Percentiles rank a stretch among this genome's conserved stretches.
phyloP scores from a whole-genome alignment of 768 basidiomycete species.

The Naganishia friedmannii region DNA sequence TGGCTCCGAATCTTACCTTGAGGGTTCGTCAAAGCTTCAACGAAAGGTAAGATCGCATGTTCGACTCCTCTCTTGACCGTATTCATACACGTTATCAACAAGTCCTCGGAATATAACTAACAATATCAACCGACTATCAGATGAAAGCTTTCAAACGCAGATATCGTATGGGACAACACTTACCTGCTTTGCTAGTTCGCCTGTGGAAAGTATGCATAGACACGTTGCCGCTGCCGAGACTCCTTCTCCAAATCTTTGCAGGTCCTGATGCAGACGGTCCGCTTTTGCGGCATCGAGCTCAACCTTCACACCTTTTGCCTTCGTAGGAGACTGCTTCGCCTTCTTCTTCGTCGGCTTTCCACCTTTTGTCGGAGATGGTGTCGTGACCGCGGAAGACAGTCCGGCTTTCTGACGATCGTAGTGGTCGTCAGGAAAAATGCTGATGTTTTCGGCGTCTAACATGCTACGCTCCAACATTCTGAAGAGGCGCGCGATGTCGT shows the following conservation, averaged over 20 bases:
- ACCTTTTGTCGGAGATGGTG: conserved; percentile 25
- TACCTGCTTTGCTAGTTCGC: conserved; percentile 82
- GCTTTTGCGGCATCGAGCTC: conserved; percentile 36
- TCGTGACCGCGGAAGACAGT: not conserved
- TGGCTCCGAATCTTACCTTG: not conserved
- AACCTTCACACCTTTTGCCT: conserved; percentile 47
- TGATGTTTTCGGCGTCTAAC: conserved; percentile 69
- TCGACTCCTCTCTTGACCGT: conserved; percentile 76
- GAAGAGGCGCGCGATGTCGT: conserved; percentile 63
- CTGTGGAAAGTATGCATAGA: conserved; percentile 71
- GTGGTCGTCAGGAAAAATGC: conserved; percentile 64
- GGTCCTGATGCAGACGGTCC: conserved; percentile 55
- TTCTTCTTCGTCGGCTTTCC: conserved; percentile 36
- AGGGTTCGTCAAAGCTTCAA: conserved; percentile 59
- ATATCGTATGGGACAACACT: conserved; percentile 32
- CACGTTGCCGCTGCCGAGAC: conserved; percentile 80
- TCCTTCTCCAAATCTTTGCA: conserved; percentile 60
- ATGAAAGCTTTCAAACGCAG: too few relatives aligned
- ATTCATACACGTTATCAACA: conserved; percentile 73
- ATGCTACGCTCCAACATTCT: conserved; percentile 78
- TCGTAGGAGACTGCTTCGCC: conserved; percentile 6
- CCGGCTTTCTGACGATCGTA: conserved; percentile 40
- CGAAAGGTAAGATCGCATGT: conserved; percentile 73
- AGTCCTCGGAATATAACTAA: conserved; percentile 89
- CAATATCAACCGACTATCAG: not conserved